Percentiles rank a stretch among this genome's conserved stretches.
phyloP scores from a whole-genome alignment of 2,329 filamentous ascomycete species.

The Clonostachys solani region DNA sequence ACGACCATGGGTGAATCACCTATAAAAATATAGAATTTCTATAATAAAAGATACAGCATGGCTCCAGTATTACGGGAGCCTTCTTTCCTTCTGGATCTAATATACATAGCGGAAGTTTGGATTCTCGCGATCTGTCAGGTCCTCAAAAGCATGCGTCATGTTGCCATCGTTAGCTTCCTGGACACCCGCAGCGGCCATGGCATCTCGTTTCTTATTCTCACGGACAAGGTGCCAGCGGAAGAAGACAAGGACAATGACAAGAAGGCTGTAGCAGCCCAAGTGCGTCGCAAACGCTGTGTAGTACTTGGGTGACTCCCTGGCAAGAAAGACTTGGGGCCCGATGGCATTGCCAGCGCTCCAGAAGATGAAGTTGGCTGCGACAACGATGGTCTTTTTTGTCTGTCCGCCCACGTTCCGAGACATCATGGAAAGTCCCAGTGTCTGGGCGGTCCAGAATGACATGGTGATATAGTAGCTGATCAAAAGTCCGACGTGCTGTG shows the following conservation, averaged over 20 bases:
- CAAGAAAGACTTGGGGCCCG: constrained; percentile 62
- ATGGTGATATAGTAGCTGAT: constrained; percentile 74
- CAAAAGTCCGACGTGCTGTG: constrained; percentile 62
- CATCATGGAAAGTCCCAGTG: constrained; percentile 62
- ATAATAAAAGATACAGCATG: too few relatives aligned
- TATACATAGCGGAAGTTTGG: constrained; percentile 54
- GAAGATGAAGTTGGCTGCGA: constrained; percentile 66
- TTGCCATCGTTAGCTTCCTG: constrained; percentile 30
- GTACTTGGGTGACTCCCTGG: constrained; percentile 58
- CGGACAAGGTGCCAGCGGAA: constrained; percentile 53
- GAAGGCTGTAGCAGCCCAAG: constrained; percentile 61
- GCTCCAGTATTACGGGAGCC: too few relatives aligned
- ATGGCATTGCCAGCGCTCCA: constrained; percentile 68
- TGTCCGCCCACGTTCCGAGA: constrained; percentile 67
- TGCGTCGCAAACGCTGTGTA: constrained; percentile 67
- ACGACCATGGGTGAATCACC: too few relatives aligned
- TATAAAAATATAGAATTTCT: too few relatives aligned
- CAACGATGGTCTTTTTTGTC: constrained; percentile 67
- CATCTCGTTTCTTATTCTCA: constrained; percentile 57
- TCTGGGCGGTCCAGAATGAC: constrained; percentile 74
- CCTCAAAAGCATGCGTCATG: constrained; percentile 53
- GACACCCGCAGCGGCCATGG: constrained; percentile 32
- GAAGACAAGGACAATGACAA: constrained; percentile 52
- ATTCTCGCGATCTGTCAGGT: constrained; percentile 60
- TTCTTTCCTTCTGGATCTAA: constrained; percentile 12